Conservation (phyloP, 176 grass and related monocot species). For the Leersia perrieri region DNA sequence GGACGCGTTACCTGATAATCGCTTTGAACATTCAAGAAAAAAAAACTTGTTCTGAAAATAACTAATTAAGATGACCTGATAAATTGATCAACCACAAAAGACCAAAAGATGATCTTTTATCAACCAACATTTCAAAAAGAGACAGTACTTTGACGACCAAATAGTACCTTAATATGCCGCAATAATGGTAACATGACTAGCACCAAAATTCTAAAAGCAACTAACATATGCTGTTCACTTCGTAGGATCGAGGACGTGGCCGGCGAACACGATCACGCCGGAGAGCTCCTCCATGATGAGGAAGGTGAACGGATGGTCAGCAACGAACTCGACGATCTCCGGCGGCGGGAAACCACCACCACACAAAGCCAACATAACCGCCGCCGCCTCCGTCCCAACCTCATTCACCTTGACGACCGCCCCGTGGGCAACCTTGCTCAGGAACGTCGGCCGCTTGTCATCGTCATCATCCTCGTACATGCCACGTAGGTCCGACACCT, state of each 20-base stretch:
- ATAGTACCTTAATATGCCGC: too few relatives aligned
- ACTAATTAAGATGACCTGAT: too few relatives aligned
- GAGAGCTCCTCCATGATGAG: slow-evolving; percentile 33
- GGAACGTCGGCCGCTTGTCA: not conserved
- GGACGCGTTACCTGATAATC: too few relatives aligned
- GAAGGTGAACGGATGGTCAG: slow-evolving; percentile 33
- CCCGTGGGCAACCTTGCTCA: not conserved
- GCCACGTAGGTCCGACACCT: not conserved
- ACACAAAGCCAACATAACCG: accelerated
- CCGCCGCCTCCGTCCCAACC: not conserved
- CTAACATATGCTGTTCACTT: too few relatives aligned
- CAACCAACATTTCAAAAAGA: too few relatives aligned
- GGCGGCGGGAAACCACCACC: not conserved
- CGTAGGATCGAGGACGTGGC: slow-evolving; percentile 23
- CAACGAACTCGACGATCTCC: not conserved
- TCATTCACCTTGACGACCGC: slow-evolving; percentile 22
- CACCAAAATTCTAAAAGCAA: too few relatives aligned
- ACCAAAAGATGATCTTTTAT: too few relatives aligned
- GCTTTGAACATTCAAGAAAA: too few relatives aligned
- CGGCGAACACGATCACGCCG: not conserved
- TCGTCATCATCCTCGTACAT: not conserved
- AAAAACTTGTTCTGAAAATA: too few relatives aligned
- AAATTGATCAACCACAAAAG: too few relatives aligned
- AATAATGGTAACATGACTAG: too few relatives aligned
- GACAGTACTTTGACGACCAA: too few relatives aligned